Percentiles rank a stretch among this genome's conserved stretches.
Conservation (phyloP, 2,329 filamentous ascomycete genomes). For the Sporothrix sp. region DNA sequence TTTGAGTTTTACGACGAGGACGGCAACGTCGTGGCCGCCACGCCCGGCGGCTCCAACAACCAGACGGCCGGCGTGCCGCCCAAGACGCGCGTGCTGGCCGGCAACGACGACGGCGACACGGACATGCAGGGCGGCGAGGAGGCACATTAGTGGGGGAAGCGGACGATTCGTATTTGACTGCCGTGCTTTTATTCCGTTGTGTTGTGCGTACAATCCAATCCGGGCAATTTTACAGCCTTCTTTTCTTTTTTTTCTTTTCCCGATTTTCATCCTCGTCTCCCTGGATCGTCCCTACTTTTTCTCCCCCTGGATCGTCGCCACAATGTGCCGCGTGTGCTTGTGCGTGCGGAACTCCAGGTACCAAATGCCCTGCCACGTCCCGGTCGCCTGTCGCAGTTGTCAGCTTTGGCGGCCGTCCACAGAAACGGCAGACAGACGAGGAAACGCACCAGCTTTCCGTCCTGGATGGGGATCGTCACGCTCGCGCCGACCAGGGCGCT, state of each 20-base stretch:
- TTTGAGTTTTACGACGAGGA: slow-evolving; percentile 96
- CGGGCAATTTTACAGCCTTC: too few relatives aligned
- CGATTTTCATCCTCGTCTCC: too few relatives aligned
- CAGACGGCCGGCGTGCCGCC: slow-evolving; percentile 45
- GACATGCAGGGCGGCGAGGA: slow-evolving; percentile 41
- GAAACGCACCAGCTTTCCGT: slow-evolving; percentile 63
- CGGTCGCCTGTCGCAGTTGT: slow-evolving; percentile 41
- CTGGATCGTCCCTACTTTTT: slow-evolving; percentile 33
- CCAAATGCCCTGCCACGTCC: slow-evolving; percentile 84
- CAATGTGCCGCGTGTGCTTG: slow-evolving; percentile 69
- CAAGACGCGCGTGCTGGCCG: slow-evolving; percentile 53
- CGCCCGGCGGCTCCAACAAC: slow-evolving; percentile 55
- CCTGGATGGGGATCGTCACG: slow-evolving; percentile 80
- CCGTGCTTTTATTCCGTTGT: too few relatives aligned
- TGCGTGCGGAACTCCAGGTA: slow-evolving; percentile 78
- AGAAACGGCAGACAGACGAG: too few relatives aligned
- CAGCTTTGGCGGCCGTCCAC: too few relatives aligned
- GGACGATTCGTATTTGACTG: too few relatives aligned
- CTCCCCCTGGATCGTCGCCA: slow-evolving; percentile 93
- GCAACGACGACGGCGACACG: slow-evolving; percentile 42
- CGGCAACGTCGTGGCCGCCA: slow-evolving; percentile 75
- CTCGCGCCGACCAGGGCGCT: slow-evolving; percentile 80
- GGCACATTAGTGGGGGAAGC: background rate
- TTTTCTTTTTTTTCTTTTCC: background rate
- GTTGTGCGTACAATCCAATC: too few relatives aligned